Evolutionary conservation across 768 basidiomycete genomes (phyloP).

Genomic region (Polyporus arcularius): DNA sequence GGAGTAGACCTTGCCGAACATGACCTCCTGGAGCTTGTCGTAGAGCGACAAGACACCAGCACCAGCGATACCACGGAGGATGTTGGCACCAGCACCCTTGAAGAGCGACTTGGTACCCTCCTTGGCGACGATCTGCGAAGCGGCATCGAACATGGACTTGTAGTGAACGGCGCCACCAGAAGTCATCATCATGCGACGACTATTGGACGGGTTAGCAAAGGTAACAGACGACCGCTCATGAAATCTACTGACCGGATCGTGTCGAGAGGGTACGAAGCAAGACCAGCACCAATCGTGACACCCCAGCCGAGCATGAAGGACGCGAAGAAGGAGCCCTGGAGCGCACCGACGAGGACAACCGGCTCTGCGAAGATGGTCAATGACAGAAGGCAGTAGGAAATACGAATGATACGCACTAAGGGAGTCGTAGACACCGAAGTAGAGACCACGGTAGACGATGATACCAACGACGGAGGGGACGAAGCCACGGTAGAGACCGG

Average conservation of each 20-base stretch:
- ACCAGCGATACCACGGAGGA: conserved; percentile 98
- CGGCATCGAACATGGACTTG: conserved; percentile 99
- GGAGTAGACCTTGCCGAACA: conserved; percentile 99
- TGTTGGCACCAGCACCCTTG: conserved; percentile 95
- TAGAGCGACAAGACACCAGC: conserved; percentile 99
- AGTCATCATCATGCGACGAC: conserved; percentile 99
- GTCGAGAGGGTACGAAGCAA: conserved; percentile 94
- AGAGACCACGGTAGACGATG: conserved; percentile 99
- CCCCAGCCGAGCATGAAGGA: conserved; percentile 98
- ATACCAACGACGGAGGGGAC: conserved; percentile 99
- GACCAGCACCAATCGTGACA: conserved; percentile 99
- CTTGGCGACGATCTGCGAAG: conserved; percentile 90
- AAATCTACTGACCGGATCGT: conserved; percentile 70
- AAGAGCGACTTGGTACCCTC: conserved; percentile 96
- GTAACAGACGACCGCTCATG: neutral
- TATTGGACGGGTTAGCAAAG: conserved; percentile 30
- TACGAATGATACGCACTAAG: conserved; percentile 60
- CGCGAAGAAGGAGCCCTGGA: conserved; percentile 95
- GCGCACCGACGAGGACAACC: conserved; percentile 92
- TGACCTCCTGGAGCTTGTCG: conserved; percentile 94
- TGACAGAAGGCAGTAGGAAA: conserved; percentile 18
- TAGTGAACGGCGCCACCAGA: conserved; percentile 95
- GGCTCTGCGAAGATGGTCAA: conserved; percentile 62
- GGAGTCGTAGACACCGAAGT: conserved; percentile 96
- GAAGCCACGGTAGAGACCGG: conserved; percentile 99